phyloP scores from a whole-genome alignment of 2,329 filamentous ascomycete genomes.

The Fusarium sp. region DNA sequence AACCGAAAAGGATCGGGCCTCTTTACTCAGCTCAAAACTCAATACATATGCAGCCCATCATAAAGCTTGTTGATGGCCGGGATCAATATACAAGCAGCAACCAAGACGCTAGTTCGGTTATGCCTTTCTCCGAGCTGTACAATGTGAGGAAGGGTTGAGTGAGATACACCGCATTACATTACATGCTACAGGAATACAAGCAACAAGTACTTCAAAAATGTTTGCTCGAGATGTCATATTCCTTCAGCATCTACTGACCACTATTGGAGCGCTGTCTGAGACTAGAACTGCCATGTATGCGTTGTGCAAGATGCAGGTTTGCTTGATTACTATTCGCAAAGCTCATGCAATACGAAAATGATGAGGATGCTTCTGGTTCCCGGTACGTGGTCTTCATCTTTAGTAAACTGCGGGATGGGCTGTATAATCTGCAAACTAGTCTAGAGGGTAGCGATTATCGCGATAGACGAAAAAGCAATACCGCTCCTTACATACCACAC shows the following conservation, averaged over 20 bases:
- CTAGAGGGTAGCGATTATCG: not conserved
- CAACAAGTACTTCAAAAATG: not conserved
- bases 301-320: slow-evolving; percentile 22
- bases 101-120: not conserved
- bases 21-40: not conserved
- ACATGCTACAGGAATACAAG: not conserved
- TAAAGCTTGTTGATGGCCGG: not conserved
- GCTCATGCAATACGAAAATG: not conserved
- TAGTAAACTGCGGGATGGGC: slow-evolving; percentile 11
- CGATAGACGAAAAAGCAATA: slow-evolving; percentile 5
- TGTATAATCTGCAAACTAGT: not conserved
- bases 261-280: not conserved
- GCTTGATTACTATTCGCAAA: not conserved
- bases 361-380: slow-evolving; percentile 7
- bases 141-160: not conserved
- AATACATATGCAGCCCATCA: not conserved
- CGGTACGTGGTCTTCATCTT: slow-evolving; percentile 19
- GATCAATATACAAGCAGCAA: not conserved
- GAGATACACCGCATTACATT: not conserved
- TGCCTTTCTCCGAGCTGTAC: not conserved
- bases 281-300: slow-evolving; percentile 10
- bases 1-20: not conserved
- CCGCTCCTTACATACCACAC: not conserved
- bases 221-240: slow-evolving; percentile 28
- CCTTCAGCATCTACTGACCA: slow-evolving; percentile 1